Conservation (phyloP, 2,329 filamentous ascomycete species). For the Botrytis pseudocinerea region DNA sequence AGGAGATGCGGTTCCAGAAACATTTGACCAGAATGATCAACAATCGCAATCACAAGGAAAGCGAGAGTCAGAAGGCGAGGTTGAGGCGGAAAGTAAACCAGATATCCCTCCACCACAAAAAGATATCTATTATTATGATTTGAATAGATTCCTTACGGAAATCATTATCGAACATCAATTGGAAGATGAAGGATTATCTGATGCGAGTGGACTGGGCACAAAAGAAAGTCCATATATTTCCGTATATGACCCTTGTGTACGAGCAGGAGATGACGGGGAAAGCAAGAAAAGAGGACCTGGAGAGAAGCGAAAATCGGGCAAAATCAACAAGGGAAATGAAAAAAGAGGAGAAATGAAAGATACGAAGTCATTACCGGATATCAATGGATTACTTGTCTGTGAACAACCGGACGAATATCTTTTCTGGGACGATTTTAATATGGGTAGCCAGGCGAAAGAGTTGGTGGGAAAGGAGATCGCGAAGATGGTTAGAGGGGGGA, state of each 20-base stretch:
- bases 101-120: slow-evolving; percentile 31
- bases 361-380: slow-evolving; percentile 16
- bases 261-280: slow-evolving; percentile 29
- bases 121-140: slow-evolving; percentile 34
- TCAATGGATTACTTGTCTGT: slow-evolving; percentile 43
- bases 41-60: neutral
- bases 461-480: slow-evolving; percentile 41
- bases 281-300: slow-evolving; percentile 17
- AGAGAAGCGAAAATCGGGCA: neutral
- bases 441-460: slow-evolving; percentile 44
- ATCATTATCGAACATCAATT: slow-evolving; percentile 52
- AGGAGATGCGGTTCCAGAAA: neutral
- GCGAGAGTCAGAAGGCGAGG: neutral
- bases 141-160: slow-evolving; percentile 45
- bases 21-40: neutral
- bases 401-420: slow-evolving; percentile 46
- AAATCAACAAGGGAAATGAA: neutral
- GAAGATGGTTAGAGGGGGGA: slow-evolving; percentile 27
- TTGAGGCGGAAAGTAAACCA: slow-evolving; percentile 18
- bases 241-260: slow-evolving; percentile 34
- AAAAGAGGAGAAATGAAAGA: neutral
- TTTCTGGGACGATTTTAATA: slow-evolving; percentile 53
- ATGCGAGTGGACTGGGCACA: slow-evolving; percentile 48
- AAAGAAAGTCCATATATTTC: slow-evolving; percentile 31
- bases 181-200: slow-evolving; percentile 45